Percentiles rank a stretch among this genome's conserved stretches.
These are phyloP conservation scores for Coemansia sp. DNA, from an alignment of 192 early-diverging fungal genomes.

Conservation along the genomic window DNA sequence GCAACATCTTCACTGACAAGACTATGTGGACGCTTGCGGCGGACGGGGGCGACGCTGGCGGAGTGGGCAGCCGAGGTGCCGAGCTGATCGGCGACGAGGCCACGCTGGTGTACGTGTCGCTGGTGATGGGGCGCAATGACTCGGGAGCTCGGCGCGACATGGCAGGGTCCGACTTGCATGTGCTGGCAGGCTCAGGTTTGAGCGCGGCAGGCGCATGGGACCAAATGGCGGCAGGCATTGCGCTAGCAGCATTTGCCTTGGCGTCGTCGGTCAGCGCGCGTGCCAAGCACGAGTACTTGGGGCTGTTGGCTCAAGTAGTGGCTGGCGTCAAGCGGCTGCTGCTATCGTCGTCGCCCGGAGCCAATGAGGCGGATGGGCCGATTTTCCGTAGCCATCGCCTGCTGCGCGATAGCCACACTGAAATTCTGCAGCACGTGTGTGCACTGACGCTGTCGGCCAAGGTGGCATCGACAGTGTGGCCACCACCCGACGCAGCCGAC, in stretches of 20 bases:
- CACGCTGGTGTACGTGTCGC: conserved; percentile 42
- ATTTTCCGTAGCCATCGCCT: conserved; percentile 63
- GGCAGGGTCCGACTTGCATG: background rate
- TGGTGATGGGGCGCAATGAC: conserved; percentile 23
- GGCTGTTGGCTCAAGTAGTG: conserved; percentile 63
- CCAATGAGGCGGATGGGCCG: conserved; percentile 66
- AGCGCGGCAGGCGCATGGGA: conserved; percentile 56
- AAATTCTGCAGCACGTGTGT: conserved; percentile 78
- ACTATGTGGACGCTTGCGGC: conserved; percentile 58
- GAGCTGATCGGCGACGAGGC: conserved; percentile 52
- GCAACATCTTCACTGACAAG: conserved; percentile 69
- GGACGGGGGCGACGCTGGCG: conserved; percentile 39
- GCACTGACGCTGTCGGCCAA: conserved; percentile 84
- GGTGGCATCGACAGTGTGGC: conserved; percentile 85
- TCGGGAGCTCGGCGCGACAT: background rate
- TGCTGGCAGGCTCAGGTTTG: background rate
- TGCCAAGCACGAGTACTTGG: conserved; percentile 58
- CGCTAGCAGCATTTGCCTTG: conserved; percentile 58
- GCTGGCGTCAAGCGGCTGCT: conserved; percentile 83
- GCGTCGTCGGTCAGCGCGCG: conserved; percentile 53
- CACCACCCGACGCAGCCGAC: conserved; percentile 75
- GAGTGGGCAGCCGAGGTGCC: conserved; percentile 8
- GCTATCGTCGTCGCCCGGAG: conserved; percentile 62
- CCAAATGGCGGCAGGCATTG: conserved; percentile 48
- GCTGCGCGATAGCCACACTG: conserved; percentile 70